Base-by-base conservation (phyloP, 1,284 basidiomycete genomes). In the Tilletia caries region DNA sequence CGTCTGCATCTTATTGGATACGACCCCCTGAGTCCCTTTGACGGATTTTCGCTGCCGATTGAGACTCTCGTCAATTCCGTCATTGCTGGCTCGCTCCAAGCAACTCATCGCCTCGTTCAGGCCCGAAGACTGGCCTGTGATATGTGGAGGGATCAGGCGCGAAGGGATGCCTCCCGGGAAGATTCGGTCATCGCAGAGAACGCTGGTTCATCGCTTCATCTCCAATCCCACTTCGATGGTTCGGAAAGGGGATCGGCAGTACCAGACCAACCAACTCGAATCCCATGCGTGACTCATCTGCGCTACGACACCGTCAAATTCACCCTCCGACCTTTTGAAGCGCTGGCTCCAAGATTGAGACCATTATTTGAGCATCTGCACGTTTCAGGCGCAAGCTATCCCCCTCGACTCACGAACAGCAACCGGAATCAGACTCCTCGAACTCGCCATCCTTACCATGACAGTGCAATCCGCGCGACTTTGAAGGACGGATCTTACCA, bases 221-320 rank as follows among this genome's bases (percentile, higher is more conserved):
- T n/a, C n/a, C n/a, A n/a, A n/a, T n/a, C n/a, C n/a, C n/a, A n/a
- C n/a, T n/a, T n/a, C n/a, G n/a, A n/a, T n/a, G n/a, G n/a, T n/a
- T n/a, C n/a, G n/a, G n/a, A n/a, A n/a, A n/a, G n/a, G n/a, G n/a
- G n/a, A n/a, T n/a, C n/a, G n/a, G n/a, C n/a, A n/a, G n/a, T n/a
- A n/a, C n/a, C n/a, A n/a, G n/a, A n/a, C n/a, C n/a, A n/a, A n/a
- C n/a, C n/a, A n/a, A n/a, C n/a, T n/a, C n/a, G n/a, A 15, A 50
- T 50, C 3, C 48, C 48, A 6, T 50, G 76, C 27, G 58, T 73
- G 20, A 73, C 69, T 0, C 66, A 73, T 23, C 64, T 79, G 18
- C 74, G 78, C 10, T 79, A 76, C 67, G 78, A 79, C 33, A 79
- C 78, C 1, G 74, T 74, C 58, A 76, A 76, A 37, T 78, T 79